A percentile compares a stretch with the other conserved stretches of the same genome.
Evolutionary conservation across 805 yeast genomes (phyloP).

Genomic region (Spathaspora passalidarum): DNA sequence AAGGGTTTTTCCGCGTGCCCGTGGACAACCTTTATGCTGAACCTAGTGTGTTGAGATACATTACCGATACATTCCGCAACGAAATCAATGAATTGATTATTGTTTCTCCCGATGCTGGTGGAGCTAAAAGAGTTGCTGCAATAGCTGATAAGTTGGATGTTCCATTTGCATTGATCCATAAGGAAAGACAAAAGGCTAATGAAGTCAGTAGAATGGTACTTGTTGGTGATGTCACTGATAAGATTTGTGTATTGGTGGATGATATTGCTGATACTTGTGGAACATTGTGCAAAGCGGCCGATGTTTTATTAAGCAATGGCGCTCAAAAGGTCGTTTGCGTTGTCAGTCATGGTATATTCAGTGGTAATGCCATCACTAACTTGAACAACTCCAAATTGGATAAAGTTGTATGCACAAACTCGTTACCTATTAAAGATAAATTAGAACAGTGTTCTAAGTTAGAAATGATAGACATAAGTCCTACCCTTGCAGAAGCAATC

Average conservation of each 20-base stretch:
- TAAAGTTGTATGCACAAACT: conserved; percentile 74
- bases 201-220: conserved; percentile 82
- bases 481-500: conserved; percentile 76
- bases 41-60: conserved; percentile 75
- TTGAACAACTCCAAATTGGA: conserved; percentile 66
- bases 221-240: conserved; percentile 79
- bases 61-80: conserved; percentile 46
- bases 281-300: conserved; percentile 80
- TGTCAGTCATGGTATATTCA: conserved; percentile 77
- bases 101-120: conserved; percentile 88
- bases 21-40: conserved; percentile 84
- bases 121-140: conserved; percentile 86
- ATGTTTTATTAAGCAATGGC: conserved; percentile 61
- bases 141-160: conserved; percentile 76
- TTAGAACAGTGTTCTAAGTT: conserved; percentile 55
- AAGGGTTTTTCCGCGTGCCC: conserved; percentile 80
- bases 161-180: conserved; percentile 81
- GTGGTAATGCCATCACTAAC: conserved; percentile 71
- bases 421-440: conserved; percentile 74
- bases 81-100: conserved; percentile 59
- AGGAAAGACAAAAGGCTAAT: conserved; percentile 79
- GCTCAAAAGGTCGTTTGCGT: conserved; percentile 77
- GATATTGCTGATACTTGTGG: conserved; percentile 94
- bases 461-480: conserved; percentile 67
- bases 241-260: conserved; percentile 75